Base-by-base conservation (phyloP, 768 basidiomycete genomes). In the Pisolithus microcarpus region DNA sequence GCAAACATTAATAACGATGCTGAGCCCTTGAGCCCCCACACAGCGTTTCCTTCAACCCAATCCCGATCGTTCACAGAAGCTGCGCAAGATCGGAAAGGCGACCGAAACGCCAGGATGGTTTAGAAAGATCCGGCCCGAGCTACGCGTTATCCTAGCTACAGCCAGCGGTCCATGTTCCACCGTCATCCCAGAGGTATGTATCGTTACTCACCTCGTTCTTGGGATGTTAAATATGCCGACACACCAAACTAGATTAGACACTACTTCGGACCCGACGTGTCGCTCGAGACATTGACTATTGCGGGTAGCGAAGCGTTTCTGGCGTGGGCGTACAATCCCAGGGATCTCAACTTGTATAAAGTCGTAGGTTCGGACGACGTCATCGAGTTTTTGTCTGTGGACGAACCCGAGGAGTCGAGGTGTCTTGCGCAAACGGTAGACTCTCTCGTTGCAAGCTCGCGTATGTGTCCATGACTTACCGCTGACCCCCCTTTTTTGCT, bases 301-400 rank as follows among this genome's bases (percentile, higher is more conserved):
- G 57, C 55, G 26, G 54, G 57, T 38, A 63, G 59, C 50, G 58
- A 61, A 45, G 55, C 57, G 1, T 58, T 61, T 46, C 46, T 65
- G 13, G 56, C 57, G 3, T 48, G 59, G 28, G 56, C 50, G 9
- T 59, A 61, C 15, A 55, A 61, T 16, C 44, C 52, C 23, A 56
- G 54, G 36, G 61, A 65, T 18, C 43, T 56, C 2, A 61, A 44
- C 42, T 38, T 59, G 30, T 55, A 61, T 50, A n/a, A n/a, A n/a
- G 48, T 59, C 6, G 54, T 63, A 5, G 56, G 57, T 16, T 65
- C 59, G 9, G 54, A 63, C 26, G 63, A 65, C 19, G 56, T 59
- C n/a, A 49, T 63, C 5, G 57, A 60, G 40, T 63, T 58, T 43
- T 36, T 64, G 1, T 46, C 54, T 9, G 1, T 56, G 15, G 54